A percentile compares a stretch with the other conserved stretches of the same genome.
These are phyloP conservation scores for Leccinum subatratum DNA, from an alignment of 1,284 basidiomycete genomes.

Conservation along the genomic window DNA sequence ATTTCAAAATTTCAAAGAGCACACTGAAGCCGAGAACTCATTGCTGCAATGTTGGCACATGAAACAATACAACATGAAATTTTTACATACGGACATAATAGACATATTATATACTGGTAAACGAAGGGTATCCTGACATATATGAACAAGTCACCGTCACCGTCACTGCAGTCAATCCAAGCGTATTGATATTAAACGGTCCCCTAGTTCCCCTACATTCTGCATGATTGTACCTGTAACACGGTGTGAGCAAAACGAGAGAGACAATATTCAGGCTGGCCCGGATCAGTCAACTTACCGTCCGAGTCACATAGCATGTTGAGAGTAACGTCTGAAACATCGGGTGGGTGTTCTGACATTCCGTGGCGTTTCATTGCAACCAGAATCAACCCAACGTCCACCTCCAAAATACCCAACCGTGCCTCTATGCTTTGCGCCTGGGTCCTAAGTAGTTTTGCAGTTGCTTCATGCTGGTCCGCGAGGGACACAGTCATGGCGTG, in stretches of 20 bases:
- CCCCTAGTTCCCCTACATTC: neutral
- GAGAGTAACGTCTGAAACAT: neutral
- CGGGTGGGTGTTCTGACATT: neutral
- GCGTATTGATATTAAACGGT: neutral
- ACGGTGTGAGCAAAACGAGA: neutral
- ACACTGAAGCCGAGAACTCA: too few relatives aligned
- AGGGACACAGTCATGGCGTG: neutral
- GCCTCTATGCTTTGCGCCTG: neutral
- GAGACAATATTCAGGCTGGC: neutral
- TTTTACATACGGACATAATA: too few relatives aligned
- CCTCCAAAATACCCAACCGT: neutral
- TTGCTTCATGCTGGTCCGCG: neutral
- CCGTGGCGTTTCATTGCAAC: neutral
- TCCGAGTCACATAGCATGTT: neutral
- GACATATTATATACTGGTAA: too few relatives aligned
- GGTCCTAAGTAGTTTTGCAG: neutral
- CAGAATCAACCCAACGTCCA: neutral
- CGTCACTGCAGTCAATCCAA: neutral
- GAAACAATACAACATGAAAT: too few relatives aligned
- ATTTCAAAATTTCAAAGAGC: too few relatives aligned
- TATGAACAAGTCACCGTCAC: too few relatives aligned
- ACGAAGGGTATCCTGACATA: too few relatives aligned
- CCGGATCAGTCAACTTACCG: neutral
- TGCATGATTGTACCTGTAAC: neutral
- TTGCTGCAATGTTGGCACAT: too few relatives aligned